Conservation (phyloP, 2,329 filamentous ascomycete genomes). For the Myriosclerotinia scirpicola region DNA sequence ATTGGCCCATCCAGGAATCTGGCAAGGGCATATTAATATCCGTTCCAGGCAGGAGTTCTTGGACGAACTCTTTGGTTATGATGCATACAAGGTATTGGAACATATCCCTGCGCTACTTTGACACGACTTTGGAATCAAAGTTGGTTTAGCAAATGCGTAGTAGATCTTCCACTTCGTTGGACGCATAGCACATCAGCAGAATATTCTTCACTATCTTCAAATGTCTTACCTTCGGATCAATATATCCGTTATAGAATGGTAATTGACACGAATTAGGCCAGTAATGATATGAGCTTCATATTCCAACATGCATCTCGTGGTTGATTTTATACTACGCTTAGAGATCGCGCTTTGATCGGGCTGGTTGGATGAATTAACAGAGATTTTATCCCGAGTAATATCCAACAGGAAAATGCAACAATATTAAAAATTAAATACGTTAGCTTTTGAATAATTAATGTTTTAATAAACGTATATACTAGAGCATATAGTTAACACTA, state of each 20-base stretch:
- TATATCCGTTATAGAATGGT: neutral
- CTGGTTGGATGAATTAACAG: neutral
- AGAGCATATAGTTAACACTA: too few relatives aligned
- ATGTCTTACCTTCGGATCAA: neutral
- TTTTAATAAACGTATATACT: too few relatives aligned
- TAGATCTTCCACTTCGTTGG: neutral
- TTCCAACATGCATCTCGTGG: neutral
- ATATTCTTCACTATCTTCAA: too few relatives aligned
- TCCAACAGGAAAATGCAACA: neutral
- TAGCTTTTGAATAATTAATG: too few relatives aligned
- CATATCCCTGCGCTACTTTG: neutral
- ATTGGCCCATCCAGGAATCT: conserved; percentile 28
- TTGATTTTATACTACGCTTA: neutral
- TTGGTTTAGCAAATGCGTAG: neutral
- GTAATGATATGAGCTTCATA: neutral
- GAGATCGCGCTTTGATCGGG: neutral
- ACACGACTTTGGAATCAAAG: too few relatives aligned
- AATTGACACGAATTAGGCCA: too few relatives aligned
- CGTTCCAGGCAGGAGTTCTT: conserved; percentile 24
- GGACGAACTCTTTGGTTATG: conserved; percentile 28
- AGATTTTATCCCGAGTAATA: too few relatives aligned
- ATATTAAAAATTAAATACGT: neutral
- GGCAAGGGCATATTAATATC: conserved; percentile 28
- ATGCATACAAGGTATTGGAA: conserved; percentile 26
- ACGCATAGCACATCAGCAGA: neutral